Evolutionary conservation across 1,139 yeast species (phyloP), one percentile per base, ranked within the genome.

Genomic region (Keqinozyma sinolaborantium): DNA sequence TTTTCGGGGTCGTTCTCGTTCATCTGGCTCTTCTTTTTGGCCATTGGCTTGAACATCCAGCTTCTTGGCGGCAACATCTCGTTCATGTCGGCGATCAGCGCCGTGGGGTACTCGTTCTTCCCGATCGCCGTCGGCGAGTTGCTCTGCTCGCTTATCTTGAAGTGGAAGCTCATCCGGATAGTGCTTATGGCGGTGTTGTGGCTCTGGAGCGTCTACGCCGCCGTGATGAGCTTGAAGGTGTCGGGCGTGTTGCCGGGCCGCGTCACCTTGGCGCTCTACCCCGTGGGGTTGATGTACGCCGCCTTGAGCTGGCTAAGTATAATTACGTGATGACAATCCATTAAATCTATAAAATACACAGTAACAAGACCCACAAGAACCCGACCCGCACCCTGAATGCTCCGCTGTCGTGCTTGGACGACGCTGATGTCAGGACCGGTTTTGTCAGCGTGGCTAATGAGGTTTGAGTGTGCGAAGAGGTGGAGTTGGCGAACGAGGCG

Each of bases 81-180:
- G 0, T 83, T 83, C 46, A 76, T 86, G 65, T 84, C 84, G 34
- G 90, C 95, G 18, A 66, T 86, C 34, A 79, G 88, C 47, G 85
- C 90, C 16, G 73, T 85, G 2, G 94, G 95, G 2, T 86, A 86
- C 59, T 80, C 90, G 12, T 59, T 84, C 54, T 85, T 86, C 56
- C 95, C 95, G 2, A 66, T 86, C 25, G 74, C 82, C 4, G 47
- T 82, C 7, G 86, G 88, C 0, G 79, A 83, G 4, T 34, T 79
- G 4, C 40, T 80, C n/a, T 72, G 85, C 28, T 63, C 81, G 5
- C 64, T 82, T 34, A 60, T 83, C 15, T 39, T 68, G 11, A 58
- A 64, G 26, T 69, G 73, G 67, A 74, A 74, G 40, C 53, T 78
- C 16, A 47, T 83, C 5, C 63, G 94, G 39, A 56, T 83, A 26